Base-by-base conservation (phyloP, 2,329 filamentous ascomycete species). In the Fusarium setosum region DNA sequence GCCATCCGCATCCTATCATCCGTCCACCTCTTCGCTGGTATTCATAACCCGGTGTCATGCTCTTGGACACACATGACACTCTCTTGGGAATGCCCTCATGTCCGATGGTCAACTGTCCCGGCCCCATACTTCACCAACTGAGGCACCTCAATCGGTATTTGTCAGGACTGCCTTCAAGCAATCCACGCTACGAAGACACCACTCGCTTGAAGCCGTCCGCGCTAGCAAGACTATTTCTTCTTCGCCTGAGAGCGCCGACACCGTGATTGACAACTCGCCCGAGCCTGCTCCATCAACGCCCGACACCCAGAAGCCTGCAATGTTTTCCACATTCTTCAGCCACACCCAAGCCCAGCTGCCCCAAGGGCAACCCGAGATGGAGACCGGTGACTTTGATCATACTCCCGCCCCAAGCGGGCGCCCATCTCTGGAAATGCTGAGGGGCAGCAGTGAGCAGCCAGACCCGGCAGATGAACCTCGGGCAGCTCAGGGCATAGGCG, bases 381-480 rank as follows among this genome's bases (percentile, higher is more conserved):
- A 68, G 12, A 31, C 48, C 31, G 69, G 68, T n/a, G 71, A 72
- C 45, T 76, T 79, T 48, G 74, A 78, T 56, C 60, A 68, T 18
- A 77, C 76, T 18, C 76, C 77, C 17, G 65, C 71, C n/a, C 72
- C 74, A 9, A 79, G 76, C 44, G 55, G 60, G 24, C 73, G 71
- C 15, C 55, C 72, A 15, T 77, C 75, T 9, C 45, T 76, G 9
- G 67, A 72, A 1, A 41, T 65, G 12, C 45, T 70, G 21, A 63
- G 68, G 17, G 20, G 50, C 4, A 61, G 70, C 10, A 55, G 61
- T 9, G 50, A 56, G 12, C 54, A 47, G 8, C 41, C 50, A 13
- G 38, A 47, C 23, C 41, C 29, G 17, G 24, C 31, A 1, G 57
- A 48, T 47, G 21, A 54, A 15, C 15, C 58, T 2, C 61, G 66